Evolutionary conservation across 23 red algal genomes (phyloP), one percentile per base, ranked within the genome.

Genomic region (Gracilariopsis chorda): DNA sequence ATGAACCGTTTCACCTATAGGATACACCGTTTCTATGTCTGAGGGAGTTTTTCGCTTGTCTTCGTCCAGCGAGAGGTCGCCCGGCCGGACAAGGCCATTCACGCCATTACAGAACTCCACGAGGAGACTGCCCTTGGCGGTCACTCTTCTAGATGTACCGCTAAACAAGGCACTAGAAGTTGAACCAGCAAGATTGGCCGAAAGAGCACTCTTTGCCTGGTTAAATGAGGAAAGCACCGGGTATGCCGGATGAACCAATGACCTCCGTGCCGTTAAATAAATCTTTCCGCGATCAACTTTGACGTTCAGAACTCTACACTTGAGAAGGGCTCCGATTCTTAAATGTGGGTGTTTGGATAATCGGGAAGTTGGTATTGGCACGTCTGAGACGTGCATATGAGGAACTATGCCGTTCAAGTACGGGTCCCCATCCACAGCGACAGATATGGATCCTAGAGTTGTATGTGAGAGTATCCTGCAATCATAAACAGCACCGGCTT

Each of bases 381-480:
- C 65, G 48, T 91, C 88, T 19, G 88, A 91, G 20, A 91, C 49
- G 63, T 91, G 55, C n/a, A 46, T 53, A 55, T 51, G 48, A 48
- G 74, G 88, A 29, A 91, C 44, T 7, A 82, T 67, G 17, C 88
- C 88, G 11, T 39, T 35, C 57, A 91, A 32, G 34, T 70, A 61
- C n/a, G 67, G 36, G 48, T 94, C 91, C n/a, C 81, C 91, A 28
- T 94, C 91, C 8, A 94, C 82, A 1, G 91, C 80, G 20, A 94
- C 67, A 5, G 48, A 30, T 30, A 94, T 23, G 12, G 70, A 80
- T 10, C 91, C 91, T 17, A 72, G n/a, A 6, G 81, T 36, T 23
- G 80, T 77, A 36, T 87, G 82, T 14, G 58, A 60, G 6, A 86
- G 19, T 20, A 94, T 43, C 46, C 62, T 45, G 21, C 80, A 86